Percentiles rank a stretch among this genome's conserved stretches.
These are phyloP conservation scores for Dendrostoma leiphaemia DNA, from an alignment of 2,329 filamentous ascomycete species.

Conservation along the genomic window DNA sequence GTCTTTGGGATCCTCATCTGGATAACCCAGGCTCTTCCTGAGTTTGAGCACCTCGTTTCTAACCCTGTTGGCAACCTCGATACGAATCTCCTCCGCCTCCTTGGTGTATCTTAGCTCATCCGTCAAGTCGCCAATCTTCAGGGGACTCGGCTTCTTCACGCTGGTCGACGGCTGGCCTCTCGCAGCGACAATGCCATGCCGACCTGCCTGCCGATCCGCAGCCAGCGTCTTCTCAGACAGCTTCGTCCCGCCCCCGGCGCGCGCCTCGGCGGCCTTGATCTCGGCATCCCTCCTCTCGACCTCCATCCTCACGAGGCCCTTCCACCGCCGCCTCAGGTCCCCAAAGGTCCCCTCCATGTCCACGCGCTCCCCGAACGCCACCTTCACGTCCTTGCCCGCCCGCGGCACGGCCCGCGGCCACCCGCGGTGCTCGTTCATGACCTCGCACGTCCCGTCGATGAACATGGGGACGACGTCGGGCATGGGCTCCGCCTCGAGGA, in stretches of 20 bases:
- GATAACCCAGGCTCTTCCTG: constrained; percentile 66
- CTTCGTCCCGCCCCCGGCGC: not conserved
- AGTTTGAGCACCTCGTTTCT: constrained; percentile 79
- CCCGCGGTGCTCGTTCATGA: constrained; percentile 81
- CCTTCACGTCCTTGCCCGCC: constrained; percentile 63
- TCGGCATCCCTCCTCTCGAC: constrained; percentile 41
- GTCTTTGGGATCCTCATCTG: constrained; percentile 68
- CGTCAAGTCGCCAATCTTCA: constrained; percentile 53
- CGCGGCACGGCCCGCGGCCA: constrained; percentile 83
- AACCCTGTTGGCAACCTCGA: constrained; percentile 77
- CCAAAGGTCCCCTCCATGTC: constrained; percentile 75
- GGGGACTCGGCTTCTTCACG: constrained; percentile 21
- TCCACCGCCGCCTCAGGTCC: constrained; percentile 74
- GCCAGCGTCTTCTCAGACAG: not conserved
- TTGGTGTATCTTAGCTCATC: constrained; percentile 65
- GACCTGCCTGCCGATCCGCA: constrained; percentile 9
- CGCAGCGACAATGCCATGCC: constrained; percentile 14
- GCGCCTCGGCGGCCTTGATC: constrained; percentile 9
- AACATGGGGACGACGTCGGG: constrained; percentile 93
- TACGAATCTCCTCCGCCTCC: constrained; percentile 75
- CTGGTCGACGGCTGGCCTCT: constrained; percentile 14
- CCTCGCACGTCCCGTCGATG: constrained; percentile 81
- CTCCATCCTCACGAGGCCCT: constrained; percentile 57
- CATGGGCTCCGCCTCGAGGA: constrained; percentile 83
- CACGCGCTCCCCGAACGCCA: constrained; percentile 78